Evolutionary conservation across 2,329 filamentous ascomycete species (phyloP), one percentile per base, ranked within the genome.

Genomic region (Dryadomyces quercus-mongolicae): DNA sequence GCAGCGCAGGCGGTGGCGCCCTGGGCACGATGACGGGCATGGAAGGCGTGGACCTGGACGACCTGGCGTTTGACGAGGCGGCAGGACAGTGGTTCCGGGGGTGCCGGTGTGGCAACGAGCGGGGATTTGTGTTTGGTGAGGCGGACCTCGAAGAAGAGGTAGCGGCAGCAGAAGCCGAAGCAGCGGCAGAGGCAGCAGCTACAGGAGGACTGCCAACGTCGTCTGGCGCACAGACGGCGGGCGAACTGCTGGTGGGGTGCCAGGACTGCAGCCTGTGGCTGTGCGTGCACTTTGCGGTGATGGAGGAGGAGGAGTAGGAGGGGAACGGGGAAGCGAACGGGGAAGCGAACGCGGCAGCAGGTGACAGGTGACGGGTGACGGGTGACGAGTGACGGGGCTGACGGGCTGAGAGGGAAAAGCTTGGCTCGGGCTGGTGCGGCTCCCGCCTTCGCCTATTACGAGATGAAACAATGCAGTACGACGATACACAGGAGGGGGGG

Each of bases 261-360:
- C 71, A 73, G 54, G 82, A 84, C 61, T 86, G 82, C 60, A 85
- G 82, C 62, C 68, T 86, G 48, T 85, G 81, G 81, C 65, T 85
- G 52, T 75, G 76, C 54, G 80, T 86, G 42, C 73, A 81, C 51
- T 86, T 85, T 70, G 79, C 77, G 9, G 72, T 82, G 15, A 66
- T 80, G 31, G 54, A 52, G 12, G 57, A 57, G 2, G 51, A 53
- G 3, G 54, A 48, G 13, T 50, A 47, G 9, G 46, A 47, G 1
- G 42, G n/a, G 13, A 15, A 34, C 3, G 20, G 20, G 10, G 36
- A 40, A 12, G 36, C 3, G 10, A 12, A 40, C 4, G 10, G 15
- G 10, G 15, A 40, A 12, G 15, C 4, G 15, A 12, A 16, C 3
- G 36, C 10, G 36, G 36, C 36, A 40, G 36, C 36, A 40, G 25